Conservation (phyloP, 495 filamentous ascomycete species). For the Trichocladium uniseriatum region DNA sequence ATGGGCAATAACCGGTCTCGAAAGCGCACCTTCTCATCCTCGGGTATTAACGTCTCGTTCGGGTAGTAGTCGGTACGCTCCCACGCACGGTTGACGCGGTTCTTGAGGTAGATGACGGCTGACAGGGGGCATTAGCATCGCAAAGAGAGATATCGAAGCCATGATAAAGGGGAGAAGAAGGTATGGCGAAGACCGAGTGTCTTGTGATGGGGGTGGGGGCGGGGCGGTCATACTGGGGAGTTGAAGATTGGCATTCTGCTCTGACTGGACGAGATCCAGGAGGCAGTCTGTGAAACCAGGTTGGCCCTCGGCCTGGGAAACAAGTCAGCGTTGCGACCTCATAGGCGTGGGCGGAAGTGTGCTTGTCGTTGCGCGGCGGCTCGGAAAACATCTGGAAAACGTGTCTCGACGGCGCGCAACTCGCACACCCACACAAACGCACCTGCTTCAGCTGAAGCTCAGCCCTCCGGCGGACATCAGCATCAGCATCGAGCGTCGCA, state of each 20-base stretch:
- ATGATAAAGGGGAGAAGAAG: not conserved
- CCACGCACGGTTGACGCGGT: conserved; percentile 89
- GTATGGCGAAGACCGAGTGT: not conserved
- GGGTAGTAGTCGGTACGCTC: conserved; percentile 62
- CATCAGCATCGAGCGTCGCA: conserved; percentile 77
- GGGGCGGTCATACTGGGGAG: conserved; percentile 62
- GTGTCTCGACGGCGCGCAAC: not conserved
- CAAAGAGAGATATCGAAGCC: conserved; percentile 12
- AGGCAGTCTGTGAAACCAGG: conserved; percentile 85
- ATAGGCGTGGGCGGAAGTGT: conserved; percentile 7
- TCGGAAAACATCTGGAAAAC: not conserved
- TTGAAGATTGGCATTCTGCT: conserved; percentile 73
- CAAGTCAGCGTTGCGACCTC: conserved; percentile 7
- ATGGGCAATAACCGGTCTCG: conserved; percentile 80
- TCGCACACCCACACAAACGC: conserved; percentile 28
- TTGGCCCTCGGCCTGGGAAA: conserved; percentile 73
- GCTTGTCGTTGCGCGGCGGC: conserved; percentile 1
- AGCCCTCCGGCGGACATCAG: conserved; percentile 72
- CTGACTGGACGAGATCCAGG: conserved; percentile 78
- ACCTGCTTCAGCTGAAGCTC: conserved; percentile 94
- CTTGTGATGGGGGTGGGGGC: conserved; percentile 10
- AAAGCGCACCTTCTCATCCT: conserved; percentile 81
- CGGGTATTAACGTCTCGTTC: conserved; percentile 59
- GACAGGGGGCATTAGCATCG: too few relatives aligned
- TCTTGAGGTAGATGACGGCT: conserved; percentile 98